Evolutionary conservation across 805 yeast species (phyloP).

Genomic region (Lachancea lanzarotensis): DNA sequence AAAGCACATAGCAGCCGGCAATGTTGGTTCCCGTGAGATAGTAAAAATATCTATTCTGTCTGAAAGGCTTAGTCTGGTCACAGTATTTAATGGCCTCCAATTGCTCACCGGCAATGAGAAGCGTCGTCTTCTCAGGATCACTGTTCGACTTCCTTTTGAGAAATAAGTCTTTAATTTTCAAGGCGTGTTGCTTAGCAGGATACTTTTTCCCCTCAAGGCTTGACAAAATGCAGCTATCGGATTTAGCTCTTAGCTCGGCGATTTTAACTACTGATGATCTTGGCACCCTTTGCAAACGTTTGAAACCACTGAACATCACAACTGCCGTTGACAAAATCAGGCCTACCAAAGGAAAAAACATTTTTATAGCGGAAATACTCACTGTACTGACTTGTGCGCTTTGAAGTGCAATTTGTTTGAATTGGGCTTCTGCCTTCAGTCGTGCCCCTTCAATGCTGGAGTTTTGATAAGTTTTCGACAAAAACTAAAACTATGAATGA

Average conservation of each 20-base stretch:
- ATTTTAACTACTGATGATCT: not conserved
- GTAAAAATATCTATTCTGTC: conserved; percentile 88
- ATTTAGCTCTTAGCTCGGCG: not conserved
- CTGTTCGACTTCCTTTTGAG: conserved; percentile 19
- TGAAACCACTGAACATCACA: conserved; percentile 5
- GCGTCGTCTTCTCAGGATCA: conserved; percentile 30
- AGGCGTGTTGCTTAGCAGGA: conserved; percentile 78
- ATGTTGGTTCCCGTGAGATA: conserved; percentile 79
- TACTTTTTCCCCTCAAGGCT: conserved; percentile 41
- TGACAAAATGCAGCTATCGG: not conserved
- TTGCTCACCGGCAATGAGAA: conserved; percentile 54
- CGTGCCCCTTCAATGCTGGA: too few species aligned
- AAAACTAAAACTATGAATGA: not conserved
- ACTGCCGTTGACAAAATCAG: conserved; percentile 1
- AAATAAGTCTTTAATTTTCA: conserved; percentile 41
- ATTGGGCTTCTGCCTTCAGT: not conserved
- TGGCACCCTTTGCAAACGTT: not conserved
- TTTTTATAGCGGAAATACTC: not conserved
- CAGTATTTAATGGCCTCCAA: conserved; percentile 60
- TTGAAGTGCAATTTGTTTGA: not conserved
- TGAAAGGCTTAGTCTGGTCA: conserved; percentile 69
- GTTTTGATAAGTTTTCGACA: not conserved
- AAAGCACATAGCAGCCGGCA: conserved; percentile 69
- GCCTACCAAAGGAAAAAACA: not conserved
- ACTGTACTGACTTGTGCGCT: too few species aligned